A percentile compares a stretch with the other conserved stretches of the same genome.
Conservation (phyloP, 2,329 filamentous ascomycete genomes). For the Cladosporium sp. region DNA sequence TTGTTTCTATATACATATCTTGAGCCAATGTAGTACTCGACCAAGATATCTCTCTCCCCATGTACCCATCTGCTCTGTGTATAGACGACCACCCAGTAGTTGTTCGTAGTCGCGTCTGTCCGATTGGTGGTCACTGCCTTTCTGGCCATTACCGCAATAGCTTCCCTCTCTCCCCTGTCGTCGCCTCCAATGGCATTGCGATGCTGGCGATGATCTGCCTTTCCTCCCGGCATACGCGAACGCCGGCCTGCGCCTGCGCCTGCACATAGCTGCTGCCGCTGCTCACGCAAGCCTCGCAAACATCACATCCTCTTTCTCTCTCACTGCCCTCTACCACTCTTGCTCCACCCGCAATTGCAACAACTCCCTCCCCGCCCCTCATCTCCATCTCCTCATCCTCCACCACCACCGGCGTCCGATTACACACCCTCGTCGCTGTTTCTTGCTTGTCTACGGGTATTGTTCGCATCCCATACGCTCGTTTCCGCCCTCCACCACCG, state of each 20-base stretch:
- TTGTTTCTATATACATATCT: too few species aligned
- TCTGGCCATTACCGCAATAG: too few species aligned
- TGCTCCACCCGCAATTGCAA: not conserved
- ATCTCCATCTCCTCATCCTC: not conserved
- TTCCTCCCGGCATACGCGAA: conserved; percentile 10
- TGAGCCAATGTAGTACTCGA: too few species aligned
- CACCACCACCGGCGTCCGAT: not conserved
- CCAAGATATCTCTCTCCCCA: too few species aligned
- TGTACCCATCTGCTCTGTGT: too few species aligned
- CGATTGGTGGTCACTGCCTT: too few species aligned
- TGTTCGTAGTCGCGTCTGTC: too few species aligned
- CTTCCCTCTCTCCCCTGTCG: not conserved
- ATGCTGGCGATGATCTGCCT: conserved; percentile 3
- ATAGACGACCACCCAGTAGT: too few species aligned
- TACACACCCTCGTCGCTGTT: not conserved
- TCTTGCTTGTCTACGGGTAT: conserved; percentile 8
- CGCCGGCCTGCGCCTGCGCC: conserved; percentile 1
- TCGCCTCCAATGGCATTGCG: not conserved
- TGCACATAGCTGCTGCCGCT: not conserved
- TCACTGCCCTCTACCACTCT: conserved; percentile 1
- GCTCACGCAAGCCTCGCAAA: not conserved
- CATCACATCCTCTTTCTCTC: not conserved
- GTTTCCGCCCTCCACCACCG: conserved; percentile 9
- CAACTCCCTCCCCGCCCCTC: not conserved
- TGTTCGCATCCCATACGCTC: conserved; percentile 14